Evolutionary conservation across 768 basidiomycete genomes (phyloP).

Genomic region (Russula griseocarnosa): DNA sequence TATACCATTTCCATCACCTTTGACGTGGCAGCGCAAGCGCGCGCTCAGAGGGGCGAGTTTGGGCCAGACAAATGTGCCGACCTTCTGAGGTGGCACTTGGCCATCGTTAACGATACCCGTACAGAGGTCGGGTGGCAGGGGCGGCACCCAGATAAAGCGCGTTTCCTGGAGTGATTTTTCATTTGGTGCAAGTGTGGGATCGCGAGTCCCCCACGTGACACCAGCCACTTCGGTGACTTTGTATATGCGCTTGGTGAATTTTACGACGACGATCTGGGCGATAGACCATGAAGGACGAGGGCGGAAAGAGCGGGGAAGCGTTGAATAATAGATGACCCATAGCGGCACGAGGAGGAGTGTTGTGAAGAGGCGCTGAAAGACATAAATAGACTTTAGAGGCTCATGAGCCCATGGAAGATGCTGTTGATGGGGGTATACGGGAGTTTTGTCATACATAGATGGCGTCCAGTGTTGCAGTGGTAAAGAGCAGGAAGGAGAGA

Average conservation of each 20-base stretch:
- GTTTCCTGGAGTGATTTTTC: slow-evolving; percentile 41
- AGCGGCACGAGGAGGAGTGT: slow-evolving; percentile 46
- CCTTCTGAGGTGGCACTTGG: slow-evolving; percentile 41
- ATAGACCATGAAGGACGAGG: slow-evolving; percentile 51
- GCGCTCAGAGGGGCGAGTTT: slow-evolving; percentile 33
- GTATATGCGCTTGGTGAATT: slow-evolving; percentile 50
- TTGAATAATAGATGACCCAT: slow-evolving; percentile 45
- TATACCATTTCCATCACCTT: not conserved
- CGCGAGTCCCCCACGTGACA: slow-evolving; percentile 50
- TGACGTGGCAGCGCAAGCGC: slow-evolving; percentile 1
- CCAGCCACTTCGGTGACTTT: slow-evolving; percentile 54
- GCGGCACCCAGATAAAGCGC: slow-evolving; percentile 47
- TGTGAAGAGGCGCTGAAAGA: slow-evolving; percentile 46
- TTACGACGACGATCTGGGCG: slow-evolving; percentile 47
- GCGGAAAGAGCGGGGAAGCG: slow-evolving; percentile 42
- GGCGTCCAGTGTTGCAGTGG: not conserved
- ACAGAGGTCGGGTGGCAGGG: slow-evolving; percentile 40
- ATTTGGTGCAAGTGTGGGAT: slow-evolving; percentile 41
- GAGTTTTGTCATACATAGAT: slow-evolving; percentile 33
- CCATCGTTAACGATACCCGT: slow-evolving; percentile 43
- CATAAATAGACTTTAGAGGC: slow-evolving; percentile 47
- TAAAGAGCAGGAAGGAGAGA: too few relatives aligned
- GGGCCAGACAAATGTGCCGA: slow-evolving; percentile 50
- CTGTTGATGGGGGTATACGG: slow-evolving; percentile 42
- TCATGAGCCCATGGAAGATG: slow-evolving; percentile 45